Evolutionary conservation across 768 basidiomycete genomes (phyloP).

Genomic region (Hygrocybe punicea): DNA sequence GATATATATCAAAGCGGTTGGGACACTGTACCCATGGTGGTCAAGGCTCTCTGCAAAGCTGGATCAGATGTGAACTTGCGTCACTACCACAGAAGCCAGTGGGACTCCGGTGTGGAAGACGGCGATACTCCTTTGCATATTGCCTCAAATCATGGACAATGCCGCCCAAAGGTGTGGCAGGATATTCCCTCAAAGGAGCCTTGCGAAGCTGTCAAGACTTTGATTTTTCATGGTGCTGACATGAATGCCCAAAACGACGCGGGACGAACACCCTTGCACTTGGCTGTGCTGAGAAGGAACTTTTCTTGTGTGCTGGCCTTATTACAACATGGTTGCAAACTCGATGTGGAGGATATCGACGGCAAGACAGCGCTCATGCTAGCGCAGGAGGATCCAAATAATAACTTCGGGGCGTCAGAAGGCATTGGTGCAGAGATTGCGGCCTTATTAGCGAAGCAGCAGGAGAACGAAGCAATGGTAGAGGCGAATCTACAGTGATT

Average conservation of each 20-base stretch:
- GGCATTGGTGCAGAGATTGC: too few relatives aligned
- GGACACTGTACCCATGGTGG: neutral
- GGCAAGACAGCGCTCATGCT: neutral
- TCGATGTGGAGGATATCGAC: neutral
- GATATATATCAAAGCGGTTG: neutral
- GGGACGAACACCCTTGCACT: neutral
- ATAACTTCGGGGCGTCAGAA: too few relatives aligned
- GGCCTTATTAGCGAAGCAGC: too few relatives aligned
- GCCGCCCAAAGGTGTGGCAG: neutral
- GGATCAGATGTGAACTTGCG: neutral
- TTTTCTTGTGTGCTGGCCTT: neutral
- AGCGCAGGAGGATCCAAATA: neutral
- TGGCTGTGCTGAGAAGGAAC: neutral
- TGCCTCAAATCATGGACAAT: neutral
- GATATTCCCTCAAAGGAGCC: neutral
- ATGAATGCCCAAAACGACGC: neutral
- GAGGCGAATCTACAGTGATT: too few relatives aligned
- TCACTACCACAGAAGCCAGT: neutral
- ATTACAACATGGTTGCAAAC: neutral
- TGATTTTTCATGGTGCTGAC: neutral
- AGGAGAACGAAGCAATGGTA: too few relatives aligned
- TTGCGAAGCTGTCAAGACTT: neutral
- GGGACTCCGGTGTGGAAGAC: neutral
- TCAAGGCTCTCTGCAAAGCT: neutral
- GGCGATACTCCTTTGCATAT: neutral